phyloP scores from a whole-genome alignment of 2,329 filamentous ascomycete genomes.

The Calonectria hawksworthii region DNA sequence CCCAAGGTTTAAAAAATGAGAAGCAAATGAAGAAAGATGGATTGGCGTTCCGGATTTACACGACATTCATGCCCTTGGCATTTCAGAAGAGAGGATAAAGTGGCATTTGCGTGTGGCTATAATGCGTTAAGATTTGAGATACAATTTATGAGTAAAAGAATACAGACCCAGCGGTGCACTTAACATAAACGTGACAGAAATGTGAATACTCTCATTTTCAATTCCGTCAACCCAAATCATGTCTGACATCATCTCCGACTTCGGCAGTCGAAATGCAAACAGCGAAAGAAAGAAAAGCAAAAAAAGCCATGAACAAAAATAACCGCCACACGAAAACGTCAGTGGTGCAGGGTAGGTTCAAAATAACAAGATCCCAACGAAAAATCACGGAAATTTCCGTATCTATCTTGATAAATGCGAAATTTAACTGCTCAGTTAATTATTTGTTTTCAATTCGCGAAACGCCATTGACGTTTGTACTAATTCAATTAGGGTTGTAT shows the following conservation, averaged over 20 bases:
- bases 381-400: not conserved
- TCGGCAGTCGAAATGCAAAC: not conserved
- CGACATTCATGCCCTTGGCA: slow-evolving; percentile 8
- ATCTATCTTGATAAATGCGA: not conserved
- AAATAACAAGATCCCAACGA: not conserved
- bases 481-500: too few species aligned
- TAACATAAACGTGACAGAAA: too few species aligned
- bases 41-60: slow-evolving; percentile 37
- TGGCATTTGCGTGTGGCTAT: not conserved
- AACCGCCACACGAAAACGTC: not conserved
- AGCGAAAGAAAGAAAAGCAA: not conserved
- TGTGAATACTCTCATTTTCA: not conserved
- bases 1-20: slow-evolving; percentile 38
- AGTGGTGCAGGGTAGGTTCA: not conserved
- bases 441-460: not conserved
- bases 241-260: not conserved
- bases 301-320: not conserved
- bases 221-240: too few species aligned
- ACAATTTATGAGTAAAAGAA: slow-evolving; percentile 15
- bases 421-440: not conserved
- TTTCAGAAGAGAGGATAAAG: not conserved
- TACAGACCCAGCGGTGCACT: not conserved
- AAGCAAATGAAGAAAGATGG: slow-evolving; percentile 8
- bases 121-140: not conserved
- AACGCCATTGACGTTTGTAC: too few species aligned